A percentile compares a stretch with the other conserved stretches of the same genome.
phyloP scores from a whole-genome alignment of 1,284 basidiomycete genomes.

The Rhodotorula sp. region DNA sequence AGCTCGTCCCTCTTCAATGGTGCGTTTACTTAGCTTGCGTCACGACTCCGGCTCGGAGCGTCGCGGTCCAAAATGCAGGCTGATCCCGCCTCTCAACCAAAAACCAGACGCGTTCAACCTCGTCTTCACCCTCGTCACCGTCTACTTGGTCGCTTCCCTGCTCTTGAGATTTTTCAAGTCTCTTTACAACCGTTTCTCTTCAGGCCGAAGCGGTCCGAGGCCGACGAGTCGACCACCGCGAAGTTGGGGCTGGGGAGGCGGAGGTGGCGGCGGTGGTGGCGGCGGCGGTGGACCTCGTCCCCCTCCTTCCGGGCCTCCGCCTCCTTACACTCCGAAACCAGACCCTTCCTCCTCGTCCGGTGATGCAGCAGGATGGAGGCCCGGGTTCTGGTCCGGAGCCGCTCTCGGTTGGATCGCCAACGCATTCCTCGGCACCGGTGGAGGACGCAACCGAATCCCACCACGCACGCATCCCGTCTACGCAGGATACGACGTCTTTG shows the following conservation, averaged over 20 bases:
- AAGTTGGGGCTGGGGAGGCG: constrained; percentile 41
- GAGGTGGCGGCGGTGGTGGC: constrained; percentile 58
- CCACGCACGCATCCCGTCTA: constrained; percentile 59
- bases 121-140: constrained; percentile 47
- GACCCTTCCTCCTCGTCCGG: constrained; percentile 40
- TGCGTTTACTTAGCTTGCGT: background rate
- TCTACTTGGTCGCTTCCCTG: constrained; percentile 58
- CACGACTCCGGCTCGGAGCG: constrained; percentile 5
- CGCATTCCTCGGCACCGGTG: constrained; percentile 52
- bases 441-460: constrained; percentile 31
- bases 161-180: constrained; percentile 56
- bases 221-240: constrained; percentile 1
- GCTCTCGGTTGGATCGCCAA: constrained; percentile 64
- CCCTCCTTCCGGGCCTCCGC: constrained; percentile 59
- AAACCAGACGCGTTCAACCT: constrained; percentile 11
- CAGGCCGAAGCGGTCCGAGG: constrained; percentile 16
- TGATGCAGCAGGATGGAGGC: constrained; percentile 53
- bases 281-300: background rate
- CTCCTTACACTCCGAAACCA: constrained; percentile 66
- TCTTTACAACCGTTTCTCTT: constrained; percentile 55
- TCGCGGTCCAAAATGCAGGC: too few relatives aligned
- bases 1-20: constrained; percentile 35
- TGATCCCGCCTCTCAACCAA: background rate
- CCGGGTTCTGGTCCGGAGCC: constrained; percentile 79
- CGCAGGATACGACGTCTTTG: constrained; percentile 17